Conservation (phyloP, 192 early-diverging fungal species). For the Coemansia javaensis region DNA sequence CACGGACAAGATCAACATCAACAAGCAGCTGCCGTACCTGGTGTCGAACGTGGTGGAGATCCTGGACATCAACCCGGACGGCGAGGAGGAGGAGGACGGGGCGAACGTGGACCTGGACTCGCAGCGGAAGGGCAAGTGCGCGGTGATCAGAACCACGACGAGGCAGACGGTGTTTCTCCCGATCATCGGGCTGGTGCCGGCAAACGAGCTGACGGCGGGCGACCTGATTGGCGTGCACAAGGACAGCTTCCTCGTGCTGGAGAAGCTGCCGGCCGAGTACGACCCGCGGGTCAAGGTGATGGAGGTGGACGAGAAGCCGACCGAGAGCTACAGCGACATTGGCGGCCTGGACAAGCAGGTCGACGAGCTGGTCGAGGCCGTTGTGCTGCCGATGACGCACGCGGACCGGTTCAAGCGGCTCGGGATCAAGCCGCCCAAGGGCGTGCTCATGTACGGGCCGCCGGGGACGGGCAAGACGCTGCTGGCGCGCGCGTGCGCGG, state of each 20-base stretch:
- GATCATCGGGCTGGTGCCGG: slow-evolving; percentile 92
- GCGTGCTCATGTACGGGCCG: slow-evolving; percentile 78
- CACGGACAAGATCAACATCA: slow-evolving; percentile 96
- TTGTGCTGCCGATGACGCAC: slow-evolving; percentile 84
- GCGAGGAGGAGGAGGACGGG: slow-evolving; percentile 90
- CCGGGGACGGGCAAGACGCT: slow-evolving; percentile 88
- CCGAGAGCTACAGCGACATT: slow-evolving; percentile 94
- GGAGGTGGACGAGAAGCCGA: slow-evolving; percentile 99
- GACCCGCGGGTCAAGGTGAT: slow-evolving; percentile 98
- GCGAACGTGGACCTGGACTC: slow-evolving; percentile 91
- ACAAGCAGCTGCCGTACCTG: slow-evolving; percentile 95
- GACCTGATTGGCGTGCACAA: slow-evolving; percentile 98
- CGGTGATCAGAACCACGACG: slow-evolving; percentile 93
- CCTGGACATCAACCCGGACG: slow-evolving; percentile 86
- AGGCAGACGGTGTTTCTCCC: slow-evolving; percentile 97
- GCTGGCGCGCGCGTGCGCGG: slow-evolving; percentile 95
- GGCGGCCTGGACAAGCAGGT: slow-evolving; percentile 89
- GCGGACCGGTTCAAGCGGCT: slow-evolving; percentile 80
- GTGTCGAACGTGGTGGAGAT: slow-evolving; percentile 96
- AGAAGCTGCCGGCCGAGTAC: slow-evolving; percentile 96
- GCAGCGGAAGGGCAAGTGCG: slow-evolving; percentile 92
- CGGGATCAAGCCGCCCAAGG: slow-evolving; percentile 85
- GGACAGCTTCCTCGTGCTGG: slow-evolving; percentile 92
- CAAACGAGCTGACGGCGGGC: slow-evolving; percentile 82
- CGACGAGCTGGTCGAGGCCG: slow-evolving; percentile 80